phyloP scores from a whole-genome alignment of 1,284 basidiomycete species.

The Wallemia ichthyophaga region DNA sequence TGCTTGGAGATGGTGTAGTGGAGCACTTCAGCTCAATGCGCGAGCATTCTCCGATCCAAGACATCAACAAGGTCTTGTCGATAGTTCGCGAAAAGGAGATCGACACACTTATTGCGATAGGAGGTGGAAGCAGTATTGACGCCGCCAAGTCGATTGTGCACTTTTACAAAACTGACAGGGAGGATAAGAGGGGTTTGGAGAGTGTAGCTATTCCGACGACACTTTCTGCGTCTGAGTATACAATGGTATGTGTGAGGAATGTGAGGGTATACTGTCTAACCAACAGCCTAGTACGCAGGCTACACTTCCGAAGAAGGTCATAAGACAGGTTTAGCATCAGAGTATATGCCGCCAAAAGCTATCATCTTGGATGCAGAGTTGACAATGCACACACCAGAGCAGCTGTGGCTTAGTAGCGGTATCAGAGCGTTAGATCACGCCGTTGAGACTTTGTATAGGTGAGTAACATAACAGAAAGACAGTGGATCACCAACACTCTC shows the following conservation, averaged over 20 bases:
- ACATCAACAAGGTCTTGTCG: neutral
- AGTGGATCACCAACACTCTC: neutral
- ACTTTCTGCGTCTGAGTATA: neutral
- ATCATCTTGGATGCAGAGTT: neutral
- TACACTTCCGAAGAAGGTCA: neutral
- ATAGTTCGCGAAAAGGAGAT: neutral
- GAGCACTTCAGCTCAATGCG: neutral
- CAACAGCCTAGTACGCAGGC: neutral
- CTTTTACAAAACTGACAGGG: neutral
- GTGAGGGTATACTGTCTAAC: neutral
- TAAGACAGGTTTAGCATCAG: neutral
- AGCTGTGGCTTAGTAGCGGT: neutral
- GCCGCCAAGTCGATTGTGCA: neutral
- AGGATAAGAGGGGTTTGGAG: neutral
- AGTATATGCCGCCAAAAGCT: neutral
- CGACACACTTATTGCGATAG: neutral
- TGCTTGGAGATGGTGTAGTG: neutral
- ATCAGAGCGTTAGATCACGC: neutral
- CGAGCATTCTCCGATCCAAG: neutral
- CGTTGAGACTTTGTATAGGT: neutral
- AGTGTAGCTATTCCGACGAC: neutral
- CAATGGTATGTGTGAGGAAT: neutral
- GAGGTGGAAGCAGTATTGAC: neutral
- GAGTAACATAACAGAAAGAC: neutral
- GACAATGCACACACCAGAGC: neutral